Percentiles rank a stretch among this genome's conserved stretches.
Evolutionary conservation across 306 rosid genomes (phyloP).

Genomic region (Dalbergia cochinchinensis): DNA sequence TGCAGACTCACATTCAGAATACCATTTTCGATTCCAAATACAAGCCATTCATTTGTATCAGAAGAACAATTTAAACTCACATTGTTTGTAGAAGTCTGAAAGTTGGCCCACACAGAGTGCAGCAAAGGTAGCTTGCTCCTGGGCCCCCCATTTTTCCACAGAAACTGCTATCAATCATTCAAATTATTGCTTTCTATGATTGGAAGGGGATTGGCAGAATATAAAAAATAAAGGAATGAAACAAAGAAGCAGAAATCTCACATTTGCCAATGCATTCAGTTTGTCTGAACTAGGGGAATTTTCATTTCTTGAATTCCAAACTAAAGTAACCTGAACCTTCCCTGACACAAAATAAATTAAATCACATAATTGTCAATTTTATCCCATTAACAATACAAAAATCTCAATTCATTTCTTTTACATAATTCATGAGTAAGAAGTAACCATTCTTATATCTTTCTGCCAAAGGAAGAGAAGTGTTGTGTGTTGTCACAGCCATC

Average conservation of each 20-base stretch:
- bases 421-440: conserved; percentile 34
- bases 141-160: conserved; percentile 93
- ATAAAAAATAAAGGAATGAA: background rate
- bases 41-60: conserved; percentile 20
- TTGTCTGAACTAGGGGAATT: conserved; percentile 68
- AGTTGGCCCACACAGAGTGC: conserved; percentile 98
- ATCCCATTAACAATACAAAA: conserved; percentile 23
- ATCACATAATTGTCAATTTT: conserved; percentile 15
- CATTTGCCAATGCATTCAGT: conserved; percentile 79
- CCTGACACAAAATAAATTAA: conserved; percentile 63
- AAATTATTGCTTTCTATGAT: conserved; percentile 25
- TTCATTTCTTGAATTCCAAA: conserved; percentile 96
- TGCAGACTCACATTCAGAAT: conserved; percentile 22
- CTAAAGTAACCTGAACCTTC: conserved; percentile 87
- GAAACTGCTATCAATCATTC: conserved; percentile 62
- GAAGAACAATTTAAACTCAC: conserved; percentile 60
- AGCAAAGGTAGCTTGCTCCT: conserved; percentile 70
- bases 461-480: conserved; percentile 80
- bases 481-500: conserved; percentile 96
- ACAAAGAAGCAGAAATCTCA: conserved; percentile 49
- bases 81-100: conserved; percentile 92
- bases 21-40: conserved; percentile 31
- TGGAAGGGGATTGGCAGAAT: conserved; percentile 4
- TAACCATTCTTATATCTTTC: conserved; percentile 87
- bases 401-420: background rate